phyloP scores from a whole-genome alignment of 2,329 filamentous ascomycete genomes.

The Neonectria punicea region DNA sequence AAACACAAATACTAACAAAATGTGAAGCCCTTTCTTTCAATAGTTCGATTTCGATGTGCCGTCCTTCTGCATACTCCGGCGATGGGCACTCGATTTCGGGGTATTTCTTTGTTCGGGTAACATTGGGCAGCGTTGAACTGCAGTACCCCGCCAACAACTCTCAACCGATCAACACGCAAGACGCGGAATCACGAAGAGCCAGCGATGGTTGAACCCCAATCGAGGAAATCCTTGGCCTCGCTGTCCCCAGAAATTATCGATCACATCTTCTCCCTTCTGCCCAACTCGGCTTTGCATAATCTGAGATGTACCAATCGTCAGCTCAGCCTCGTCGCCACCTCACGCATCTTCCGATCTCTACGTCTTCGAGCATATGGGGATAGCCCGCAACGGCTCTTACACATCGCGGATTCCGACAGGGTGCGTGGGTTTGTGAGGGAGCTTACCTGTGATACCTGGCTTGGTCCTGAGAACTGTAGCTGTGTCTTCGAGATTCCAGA shows the following conservation, averaged over 20 bases:
- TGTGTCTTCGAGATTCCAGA: too few species aligned
- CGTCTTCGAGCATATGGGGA: not conserved
- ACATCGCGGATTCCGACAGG: not conserved
- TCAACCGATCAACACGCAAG: not conserved
- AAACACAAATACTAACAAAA: too few species aligned
- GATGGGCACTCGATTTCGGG: too few species aligned
- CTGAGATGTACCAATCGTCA: conserved; percentile 46
- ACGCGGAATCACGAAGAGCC: not conserved
- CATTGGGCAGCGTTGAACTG: too few species aligned
- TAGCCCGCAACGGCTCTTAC: not conserved
- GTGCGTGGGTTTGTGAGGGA: conserved; percentile 3
- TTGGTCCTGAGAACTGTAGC: not conserved
- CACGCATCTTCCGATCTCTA: not conserved
- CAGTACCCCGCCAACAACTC: too few species aligned
- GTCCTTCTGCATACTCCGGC: too few species aligned
- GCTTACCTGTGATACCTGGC: conserved; percentile 14
- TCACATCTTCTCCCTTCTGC: not conserved
- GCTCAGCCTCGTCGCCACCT: conserved; percentile 39
- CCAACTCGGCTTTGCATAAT: not conserved
- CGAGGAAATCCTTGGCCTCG: not conserved
- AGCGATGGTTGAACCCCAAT: not conserved
- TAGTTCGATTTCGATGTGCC: too few species aligned
- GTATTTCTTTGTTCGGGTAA: too few species aligned
- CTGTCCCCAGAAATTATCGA: conserved; percentile 4
- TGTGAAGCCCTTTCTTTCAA: too few species aligned